phyloP scores from a whole-genome alignment of 2,329 filamentous ascomycete species.

The Trichophyton rubrum region DNA sequence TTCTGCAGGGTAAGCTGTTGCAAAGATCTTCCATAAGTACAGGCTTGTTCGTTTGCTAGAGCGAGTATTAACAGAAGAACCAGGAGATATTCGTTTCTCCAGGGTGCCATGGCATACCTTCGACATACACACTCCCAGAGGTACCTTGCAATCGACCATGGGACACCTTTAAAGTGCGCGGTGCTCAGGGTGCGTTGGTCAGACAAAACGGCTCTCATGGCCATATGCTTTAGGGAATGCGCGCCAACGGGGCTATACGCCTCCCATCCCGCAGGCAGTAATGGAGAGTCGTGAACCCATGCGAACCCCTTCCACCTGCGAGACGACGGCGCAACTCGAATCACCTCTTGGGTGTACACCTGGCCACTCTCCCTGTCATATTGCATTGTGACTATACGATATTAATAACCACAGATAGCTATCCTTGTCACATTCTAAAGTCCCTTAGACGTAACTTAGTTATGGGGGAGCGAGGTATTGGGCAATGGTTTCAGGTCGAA shows the following conservation, averaged over 20 bases:
- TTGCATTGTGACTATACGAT: slow-evolving; percentile 7
- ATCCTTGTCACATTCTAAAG: neutral
- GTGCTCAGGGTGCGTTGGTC: slow-evolving; percentile 28
- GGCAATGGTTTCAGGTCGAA: neutral
- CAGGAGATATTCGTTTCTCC: neutral
- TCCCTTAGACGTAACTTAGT: neutral
- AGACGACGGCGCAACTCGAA: slow-evolving; percentile 4
- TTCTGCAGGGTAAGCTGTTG: slow-evolving; percentile 25
- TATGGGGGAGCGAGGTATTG: neutral
- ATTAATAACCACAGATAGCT: neutral
- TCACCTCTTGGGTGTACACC: slow-evolving; percentile 11
- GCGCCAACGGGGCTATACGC: slow-evolving; percentile 18
- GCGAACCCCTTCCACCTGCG: slow-evolving; percentile 17
- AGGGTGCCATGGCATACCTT: slow-evolving; percentile 19
- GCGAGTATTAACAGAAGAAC: slow-evolving; percentile 7
- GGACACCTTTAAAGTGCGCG: slow-evolving; percentile 26
- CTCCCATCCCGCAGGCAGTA: slow-evolving; percentile 20
- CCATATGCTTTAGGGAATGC: slow-evolving; percentile 25
- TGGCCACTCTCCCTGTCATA: slow-evolving; percentile 14
- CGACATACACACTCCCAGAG: slow-evolving; percentile 28
- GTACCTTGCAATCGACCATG: slow-evolving; percentile 29
- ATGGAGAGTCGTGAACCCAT: slow-evolving; percentile 31
- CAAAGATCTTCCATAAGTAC: slow-evolving; percentile 34
- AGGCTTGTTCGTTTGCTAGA: slow-evolving; percentile 27
- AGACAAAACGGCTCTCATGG: slow-evolving; percentile 21